A percentile compares a stretch with the other conserved stretches of the same genome.
phyloP scores from a whole-genome alignment of 768 basidiomycete species.

The Boletus subcaerulescens region DNA sequence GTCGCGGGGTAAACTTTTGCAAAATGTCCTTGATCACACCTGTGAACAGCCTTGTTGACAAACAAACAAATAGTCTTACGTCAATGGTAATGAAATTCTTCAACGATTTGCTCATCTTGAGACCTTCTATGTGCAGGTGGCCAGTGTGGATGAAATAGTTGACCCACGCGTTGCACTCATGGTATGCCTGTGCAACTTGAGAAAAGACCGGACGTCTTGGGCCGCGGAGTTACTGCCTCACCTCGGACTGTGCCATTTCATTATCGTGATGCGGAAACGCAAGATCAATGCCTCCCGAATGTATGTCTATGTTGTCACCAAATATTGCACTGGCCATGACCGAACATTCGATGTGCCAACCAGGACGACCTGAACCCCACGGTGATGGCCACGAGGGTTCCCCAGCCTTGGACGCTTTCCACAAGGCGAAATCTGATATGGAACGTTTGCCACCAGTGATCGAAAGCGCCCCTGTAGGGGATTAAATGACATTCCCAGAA shows the following conservation, averaged over 20 bases:
- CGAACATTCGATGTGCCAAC: slow-evolving; percentile 99
- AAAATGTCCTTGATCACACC: slow-evolving; percentile 68
- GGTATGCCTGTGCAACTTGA: slow-evolving; percentile 69
- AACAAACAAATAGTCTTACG: slow-evolving; percentile 40
- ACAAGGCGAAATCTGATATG: slow-evolving; percentile 92
- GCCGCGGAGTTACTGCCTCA: slow-evolving; percentile 27
- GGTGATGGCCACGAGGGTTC: slow-evolving; percentile 96
- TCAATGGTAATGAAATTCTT: slow-evolving; percentile 99
- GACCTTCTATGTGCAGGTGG: slow-evolving; percentile 95
- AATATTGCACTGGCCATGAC: slow-evolving; percentile 91
- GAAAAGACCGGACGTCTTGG: neutral
- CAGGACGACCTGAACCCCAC: slow-evolving; percentile 91
- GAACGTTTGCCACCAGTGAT: slow-evolving; percentile 64
- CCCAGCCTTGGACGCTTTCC: slow-evolving; percentile 96
- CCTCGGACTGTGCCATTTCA: slow-evolving; percentile 97
- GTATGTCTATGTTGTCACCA: slow-evolving; percentile 81
- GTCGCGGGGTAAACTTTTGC: slow-evolving; percentile 76
- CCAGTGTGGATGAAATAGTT: slow-evolving; percentile 99
- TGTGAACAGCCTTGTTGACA: too few species aligned
- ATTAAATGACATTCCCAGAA: neutral
- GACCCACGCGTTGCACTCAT: slow-evolving; percentile 90
- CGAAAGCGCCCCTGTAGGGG: slow-evolving; percentile 52
- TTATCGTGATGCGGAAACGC: slow-evolving; percentile 99
- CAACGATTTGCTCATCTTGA: slow-evolving; percentile 99
- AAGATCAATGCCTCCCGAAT: slow-evolving; percentile 94